These are phyloP conservation scores for Yarrowia keelungensis DNA, from an alignment of 805 yeast genomes.

Conservation along the genomic window DNA sequence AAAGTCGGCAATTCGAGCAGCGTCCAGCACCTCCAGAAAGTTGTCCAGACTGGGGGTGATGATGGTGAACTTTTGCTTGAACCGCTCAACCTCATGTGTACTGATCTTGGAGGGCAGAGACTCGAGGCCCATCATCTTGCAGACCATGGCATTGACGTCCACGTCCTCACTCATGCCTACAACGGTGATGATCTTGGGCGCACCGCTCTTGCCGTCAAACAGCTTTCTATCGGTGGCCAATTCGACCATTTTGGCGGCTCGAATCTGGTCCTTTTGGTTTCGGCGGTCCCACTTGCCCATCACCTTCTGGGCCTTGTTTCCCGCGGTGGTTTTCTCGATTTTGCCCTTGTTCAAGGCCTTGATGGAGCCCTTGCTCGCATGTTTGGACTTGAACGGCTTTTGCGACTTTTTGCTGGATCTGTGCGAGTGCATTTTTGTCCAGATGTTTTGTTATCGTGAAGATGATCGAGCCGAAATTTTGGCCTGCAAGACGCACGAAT, in stretches of 20 bases:
- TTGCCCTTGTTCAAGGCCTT: slow-evolving; percentile 83
- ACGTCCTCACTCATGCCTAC: slow-evolving; percentile 81
- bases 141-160: slow-evolving; percentile 49
- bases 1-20: slow-evolving; percentile 87
- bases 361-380: slow-evolving; percentile 85
- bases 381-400: slow-evolving; percentile 90
- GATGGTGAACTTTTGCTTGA: slow-evolving; percentile 74
- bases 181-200: slow-evolving; percentile 82
- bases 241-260: slow-evolving; percentile 70
- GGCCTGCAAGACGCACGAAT: slow-evolving; percentile 24
- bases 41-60: slow-evolving; percentile 72
- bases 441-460: neutral
- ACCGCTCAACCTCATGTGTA: slow-evolving; percentile 58
- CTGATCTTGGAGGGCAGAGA: slow-evolving; percentile 5
- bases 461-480: neutral
- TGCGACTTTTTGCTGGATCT: slow-evolving; percentile 86
- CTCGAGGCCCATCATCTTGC: slow-evolving; percentile 40
- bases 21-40: slow-evolving; percentile 76
- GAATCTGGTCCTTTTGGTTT: slow-evolving; percentile 78
- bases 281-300: slow-evolving; percentile 69
- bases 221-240: slow-evolving; percentile 66
- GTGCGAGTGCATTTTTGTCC: slow-evolving; percentile 57
- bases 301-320: slow-evolving; percentile 49
- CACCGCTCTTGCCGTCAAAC: slow-evolving; percentile 81
- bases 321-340: slow-evolving; percentile 66